phyloP scores from a whole-genome alignment of 495 filamentous ascomycete genomes.

The Neurospora sp. region DNA sequence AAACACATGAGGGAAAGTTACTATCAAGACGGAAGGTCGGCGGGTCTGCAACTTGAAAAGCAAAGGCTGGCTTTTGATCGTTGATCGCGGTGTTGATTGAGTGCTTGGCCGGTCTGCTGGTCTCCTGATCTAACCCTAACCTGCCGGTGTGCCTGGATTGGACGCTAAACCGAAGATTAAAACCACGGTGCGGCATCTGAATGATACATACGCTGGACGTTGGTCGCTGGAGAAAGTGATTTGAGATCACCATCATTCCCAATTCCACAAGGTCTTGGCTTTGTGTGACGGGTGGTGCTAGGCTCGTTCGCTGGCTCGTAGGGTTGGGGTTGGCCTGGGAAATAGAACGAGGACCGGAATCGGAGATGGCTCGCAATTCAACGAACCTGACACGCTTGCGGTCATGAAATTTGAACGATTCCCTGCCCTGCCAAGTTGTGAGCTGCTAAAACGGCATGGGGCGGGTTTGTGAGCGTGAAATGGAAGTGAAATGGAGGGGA shows the following conservation, averaged over 20 bases:
- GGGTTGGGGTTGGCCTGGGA: not conserved
- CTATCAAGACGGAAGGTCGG: not conserved
- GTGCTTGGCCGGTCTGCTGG: not conserved
- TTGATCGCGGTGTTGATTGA: not conserved
- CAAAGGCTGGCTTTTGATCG: not conserved
- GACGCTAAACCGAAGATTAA: not conserved
- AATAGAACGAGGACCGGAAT: not conserved
- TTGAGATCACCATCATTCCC: not conserved
- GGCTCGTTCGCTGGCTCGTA: not conserved
- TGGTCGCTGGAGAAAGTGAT: not conserved
- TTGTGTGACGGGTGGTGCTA: not conserved
- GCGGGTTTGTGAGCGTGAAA: not conserved
- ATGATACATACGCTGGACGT: not conserved
- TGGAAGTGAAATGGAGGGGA: not conserved
- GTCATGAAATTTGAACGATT: not conserved
- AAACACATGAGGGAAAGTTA: not conserved
- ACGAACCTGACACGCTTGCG: not conserved
- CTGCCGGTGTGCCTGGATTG: not conserved
- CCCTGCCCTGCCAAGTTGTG: not conserved
- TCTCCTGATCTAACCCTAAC: not conserved
- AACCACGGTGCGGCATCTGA: not conserved
- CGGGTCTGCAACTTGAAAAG: not conserved
- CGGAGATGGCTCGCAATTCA: not conserved
- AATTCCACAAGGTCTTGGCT: not conserved
- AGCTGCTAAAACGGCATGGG: not conserved